Base-by-base conservation (phyloP, 2,329 filamentous ascomycete genomes). In the Aspergillus puulaauensis region DNA sequence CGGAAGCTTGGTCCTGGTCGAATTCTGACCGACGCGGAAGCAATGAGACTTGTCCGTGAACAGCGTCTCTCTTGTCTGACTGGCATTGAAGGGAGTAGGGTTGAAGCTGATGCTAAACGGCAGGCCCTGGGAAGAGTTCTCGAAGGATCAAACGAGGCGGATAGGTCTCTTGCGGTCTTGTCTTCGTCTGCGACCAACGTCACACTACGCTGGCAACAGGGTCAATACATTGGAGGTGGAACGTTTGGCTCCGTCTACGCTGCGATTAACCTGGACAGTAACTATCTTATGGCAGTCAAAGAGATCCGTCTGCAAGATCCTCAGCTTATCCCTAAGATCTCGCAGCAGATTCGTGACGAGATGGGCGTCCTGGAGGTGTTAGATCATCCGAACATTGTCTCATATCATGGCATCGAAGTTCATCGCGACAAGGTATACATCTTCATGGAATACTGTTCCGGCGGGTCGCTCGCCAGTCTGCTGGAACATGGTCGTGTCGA, bases 361-460 rank as follows among this genome's bases (percentile, higher is more conserved):
- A 98, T 99, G 93, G 89, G 90, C 52, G 93, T 99, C 5, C 80
- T 99, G 49, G 93, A 98, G 75, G 90, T 97, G 1, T 83, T 99
- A 46, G 93, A 99, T 70, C 95, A 99, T 71, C 95, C 95, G 21
- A 99, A 99, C 71, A 91, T 99, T 60, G 96, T 99, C 21, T 93
- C 92, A 9, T 99, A 99, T 76, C 95, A 95, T 70, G 95, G 95
- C 58, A 98, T 99, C 69, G 95, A 99, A 75, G 95, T 97, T 3
- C 95, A 99, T 76, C 86, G 95, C 62, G 95, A 99, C 80, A 95
- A 96, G 71, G 95, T 99, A n/a, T 99, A 98, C 76, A 97, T 99
- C 65, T 99, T 99, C 73, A 99, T 99, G 95, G 95, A 99, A 75
- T 98, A 96, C 76, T 99, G 95, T 75, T 96, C 92, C 4, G 93